Evolutionary conservation across 495 filamentous ascomycete species (phyloP), one percentile per base, ranked within the genome.

Genomic region (Collariella sp.): DNA sequence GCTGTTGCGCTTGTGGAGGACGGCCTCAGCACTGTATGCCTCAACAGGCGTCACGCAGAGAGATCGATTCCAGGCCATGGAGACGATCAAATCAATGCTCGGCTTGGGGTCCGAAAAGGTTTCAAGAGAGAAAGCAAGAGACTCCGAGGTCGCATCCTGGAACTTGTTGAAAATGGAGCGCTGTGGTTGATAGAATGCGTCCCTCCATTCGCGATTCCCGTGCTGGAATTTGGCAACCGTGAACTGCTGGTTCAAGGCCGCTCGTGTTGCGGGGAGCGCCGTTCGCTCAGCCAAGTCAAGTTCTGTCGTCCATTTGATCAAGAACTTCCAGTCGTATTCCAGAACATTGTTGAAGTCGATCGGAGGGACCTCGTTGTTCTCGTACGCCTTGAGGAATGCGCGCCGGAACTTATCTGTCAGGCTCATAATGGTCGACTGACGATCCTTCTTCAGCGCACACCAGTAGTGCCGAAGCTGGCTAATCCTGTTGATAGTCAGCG

Each of bases 371-470:
- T 85, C 72, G 9, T 79, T 78, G 3, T 77, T 74, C 46, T 79
- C 79, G 61, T 96, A 97, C 0, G 88, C 94, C 39, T 79, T 75
- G 18, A 90, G 69, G 64, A 88, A 96, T 15, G 74, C 73, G 31
- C 82, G 75, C 56, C 89, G 86, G 63, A 97, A 95, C 56, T 87
- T 82, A n/a, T 70, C 69, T 24, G 85, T 83, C 62, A 97, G 70
- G 50, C 82, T 80, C 7, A 84, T 74, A 39, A 95, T 77, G 23
- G 81, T 77, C 10, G 77, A 70, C 44, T 77, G 76, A 43, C 83
- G 78, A 52, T 79, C 82, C 43, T 72, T 78, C 12, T 79, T 74
- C 11, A 86, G 67, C 7, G 58, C 69, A 26, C 70, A 73, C 78
- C 85, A 93, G 36, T 77, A 74, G 18, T 80, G 79, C 45, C 78